Conservation (phyloP, 2,329 filamentous ascomycete species). For the Colletotrichum spinosum region DNA sequence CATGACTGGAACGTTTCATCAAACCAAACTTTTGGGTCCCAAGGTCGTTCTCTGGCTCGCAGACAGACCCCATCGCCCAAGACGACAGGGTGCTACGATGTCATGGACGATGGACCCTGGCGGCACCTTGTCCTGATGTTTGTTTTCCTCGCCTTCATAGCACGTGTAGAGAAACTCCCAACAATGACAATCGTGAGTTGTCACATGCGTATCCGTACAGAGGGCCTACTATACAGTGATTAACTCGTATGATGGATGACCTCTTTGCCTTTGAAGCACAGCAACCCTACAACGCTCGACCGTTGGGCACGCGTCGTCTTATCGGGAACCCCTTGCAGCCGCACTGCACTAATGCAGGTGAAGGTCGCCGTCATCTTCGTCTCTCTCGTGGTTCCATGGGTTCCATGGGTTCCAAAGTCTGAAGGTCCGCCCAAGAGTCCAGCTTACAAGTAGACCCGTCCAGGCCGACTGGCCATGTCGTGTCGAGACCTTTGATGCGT, state of each 20-base stretch:
- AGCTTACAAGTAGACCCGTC: neutral
- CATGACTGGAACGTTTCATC: neutral
- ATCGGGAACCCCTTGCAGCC: conserved; percentile 30
- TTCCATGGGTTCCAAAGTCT: neutral
- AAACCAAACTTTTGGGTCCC: conserved; percentile 25
- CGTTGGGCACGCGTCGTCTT: conserved; percentile 20
- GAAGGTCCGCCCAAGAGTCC: neutral
- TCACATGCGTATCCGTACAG: too few relatives aligned
- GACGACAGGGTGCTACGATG: conserved; percentile 12
- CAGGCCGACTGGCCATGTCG: neutral
- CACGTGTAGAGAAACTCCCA: neutral
- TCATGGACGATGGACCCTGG: conserved; percentile 9
- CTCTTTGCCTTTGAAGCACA: neutral
- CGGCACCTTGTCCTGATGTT: too few relatives aligned
- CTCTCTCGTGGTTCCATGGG: neutral
- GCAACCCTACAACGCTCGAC: conserved; percentile 1
- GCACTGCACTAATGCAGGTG: conserved; percentile 33
- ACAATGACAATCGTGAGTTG: neutral
- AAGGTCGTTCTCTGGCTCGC: conserved; percentile 3
- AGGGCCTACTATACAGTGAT: too few relatives aligned
- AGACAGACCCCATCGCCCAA: conserved; percentile 9
- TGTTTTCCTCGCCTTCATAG: too few relatives aligned
- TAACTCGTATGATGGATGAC: too few relatives aligned
- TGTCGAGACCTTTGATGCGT: neutral
- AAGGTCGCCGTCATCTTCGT: conserved; percentile 24